Evolutionary conservation across 1,284 basidiomycete genomes (phyloP).

Genomic region (Ceratobasidium sp.): DNA sequence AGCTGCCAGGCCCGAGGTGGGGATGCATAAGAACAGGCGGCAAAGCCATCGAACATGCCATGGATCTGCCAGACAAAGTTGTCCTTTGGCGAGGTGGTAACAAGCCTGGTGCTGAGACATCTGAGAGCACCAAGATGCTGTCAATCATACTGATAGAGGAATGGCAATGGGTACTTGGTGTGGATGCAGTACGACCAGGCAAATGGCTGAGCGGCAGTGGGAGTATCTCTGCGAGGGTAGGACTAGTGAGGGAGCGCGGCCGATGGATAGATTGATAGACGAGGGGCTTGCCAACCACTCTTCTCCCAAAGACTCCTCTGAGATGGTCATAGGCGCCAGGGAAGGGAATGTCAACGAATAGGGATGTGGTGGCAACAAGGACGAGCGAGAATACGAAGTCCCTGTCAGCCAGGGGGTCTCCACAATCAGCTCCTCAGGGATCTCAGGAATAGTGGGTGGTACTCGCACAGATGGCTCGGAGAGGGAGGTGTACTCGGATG

Average conservation of each 20-base stretch:
- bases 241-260: not conserved
- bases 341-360: conserved; percentile 24
- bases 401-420: not conserved
- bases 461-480: too few relatives aligned
- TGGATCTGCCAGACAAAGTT: not conserved
- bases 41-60: conserved; percentile 14
- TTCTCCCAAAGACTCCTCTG: conserved; percentile 3
- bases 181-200: not conserved
- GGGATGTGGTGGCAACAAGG: not conserved
- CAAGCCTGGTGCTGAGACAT: conserved; percentile 23
- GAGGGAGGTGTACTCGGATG: too few relatives aligned
- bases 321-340: conserved; percentile 34
- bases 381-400: not conserved
- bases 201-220: conserved; percentile 17
- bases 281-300: conserved; percentile 37
- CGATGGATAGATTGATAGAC: conserved; percentile 27
- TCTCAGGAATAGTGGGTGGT: conserved; percentile 6
- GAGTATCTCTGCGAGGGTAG: conserved; percentile 27
- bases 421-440: conserved; percentile 11
- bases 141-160: conserved; percentile 25
- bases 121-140: conserved; percentile 19
- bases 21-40: conserved; percentile 20
- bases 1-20: not conserved
- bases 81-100: not conserved
- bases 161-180: conserved; percentile 6